Conservation (phyloP, 192 early-diverging fungal species). For the Coemansia biformis region DNA sequence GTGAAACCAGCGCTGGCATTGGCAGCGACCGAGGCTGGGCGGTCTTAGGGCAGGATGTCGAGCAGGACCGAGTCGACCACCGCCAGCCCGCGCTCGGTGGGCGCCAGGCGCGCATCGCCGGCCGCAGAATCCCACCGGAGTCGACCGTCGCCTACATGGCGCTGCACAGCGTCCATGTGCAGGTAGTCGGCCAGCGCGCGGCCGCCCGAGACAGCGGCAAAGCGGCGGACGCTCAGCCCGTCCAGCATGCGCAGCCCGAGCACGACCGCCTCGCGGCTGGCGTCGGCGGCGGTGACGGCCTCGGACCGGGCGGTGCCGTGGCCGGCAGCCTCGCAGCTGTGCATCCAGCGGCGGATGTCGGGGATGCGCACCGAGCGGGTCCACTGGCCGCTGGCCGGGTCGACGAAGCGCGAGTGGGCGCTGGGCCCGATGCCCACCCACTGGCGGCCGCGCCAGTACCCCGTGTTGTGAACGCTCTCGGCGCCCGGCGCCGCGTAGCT, state of each 20-base stretch:
- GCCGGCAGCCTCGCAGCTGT: conserved; percentile 19
- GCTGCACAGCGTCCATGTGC: conserved; percentile 23
- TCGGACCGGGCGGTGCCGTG: conserved; percentile 18
- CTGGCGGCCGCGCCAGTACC: conserved; percentile 53
- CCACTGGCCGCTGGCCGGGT: conserved; percentile 15
- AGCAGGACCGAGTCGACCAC: conserved; percentile 37
- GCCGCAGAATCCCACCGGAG: conserved; percentile 8
- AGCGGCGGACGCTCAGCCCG: too few relatives aligned
- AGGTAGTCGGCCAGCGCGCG: conserved; percentile 24
- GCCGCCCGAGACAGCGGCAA: conserved; percentile 6
- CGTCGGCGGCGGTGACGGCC: conserved; percentile 3
- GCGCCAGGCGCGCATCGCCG: conserved; percentile 15
- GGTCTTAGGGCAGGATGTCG: conserved; percentile 28
- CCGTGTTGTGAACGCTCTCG: conserved; percentile 48
- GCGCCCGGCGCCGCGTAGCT: conserved; percentile 26
- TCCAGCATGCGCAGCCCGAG: conserved; percentile 50
- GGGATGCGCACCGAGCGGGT: conserved; percentile 25
- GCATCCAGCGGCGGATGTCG: conserved; percentile 23
- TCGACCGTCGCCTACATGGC: conserved; percentile 14
- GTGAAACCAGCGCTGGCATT: too few relatives aligned
- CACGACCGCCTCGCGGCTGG: conserved; percentile 42
- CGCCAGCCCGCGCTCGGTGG: conserved; percentile 34
- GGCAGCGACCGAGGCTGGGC: too few relatives aligned
- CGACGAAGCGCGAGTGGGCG: conserved; percentile 52
- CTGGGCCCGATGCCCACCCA: conserved; percentile 57